Base-by-base conservation (phyloP, 2,329 filamentous ascomycete genomes). In the Aspergillus sp. region DNA sequence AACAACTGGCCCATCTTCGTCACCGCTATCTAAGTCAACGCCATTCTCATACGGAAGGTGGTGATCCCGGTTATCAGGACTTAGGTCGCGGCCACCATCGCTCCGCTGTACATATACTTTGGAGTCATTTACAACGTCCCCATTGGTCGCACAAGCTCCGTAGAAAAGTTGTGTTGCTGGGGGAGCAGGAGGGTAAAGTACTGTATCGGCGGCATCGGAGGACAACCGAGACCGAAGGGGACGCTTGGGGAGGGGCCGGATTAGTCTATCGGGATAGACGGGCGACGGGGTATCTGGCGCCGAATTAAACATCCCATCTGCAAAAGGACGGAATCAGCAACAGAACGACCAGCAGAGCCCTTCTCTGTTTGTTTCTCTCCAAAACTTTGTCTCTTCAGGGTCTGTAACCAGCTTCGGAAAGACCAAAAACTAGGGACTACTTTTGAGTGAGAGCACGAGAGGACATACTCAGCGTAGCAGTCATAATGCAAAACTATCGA, bases 241-340 rank as follows among this genome's bases (percentile, higher is more conserved):
- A 69, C 92, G 89, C 77, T 90, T 95, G 44, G 95, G 95, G 60
- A 99, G 80, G 56, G 95, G 95, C 71, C 92, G 89, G 73, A 99
- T 99, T 60, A 93, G 90, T 75, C 95, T 88, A 72, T 96, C 90
- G 64, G 91, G 91, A 73, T 90, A 96, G 69, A 91, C 82, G 59
- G 90, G 86, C 59, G 91, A 95, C 63, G 87, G 83, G 58, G 89
- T 89, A 80, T 96, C 91, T 65, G 79, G 77, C 68, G 76, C 75
- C 67, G 79, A 77, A 63, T 79, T 78, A 70, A 80, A 81, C 68
- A 76, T 76, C 72, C 76, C 73, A 70, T 76, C 77, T 81, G 73
- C 68, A 68, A 67, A 64, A 69, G 62, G 65, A 68, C 66, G 66
- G 64, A 65, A 75, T 75, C 69, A 76, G 71, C 65, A 74, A 70